phyloP scores from a whole-genome alignment of 768 basidiomycete species.

The Ramaria rubella region DNA sequence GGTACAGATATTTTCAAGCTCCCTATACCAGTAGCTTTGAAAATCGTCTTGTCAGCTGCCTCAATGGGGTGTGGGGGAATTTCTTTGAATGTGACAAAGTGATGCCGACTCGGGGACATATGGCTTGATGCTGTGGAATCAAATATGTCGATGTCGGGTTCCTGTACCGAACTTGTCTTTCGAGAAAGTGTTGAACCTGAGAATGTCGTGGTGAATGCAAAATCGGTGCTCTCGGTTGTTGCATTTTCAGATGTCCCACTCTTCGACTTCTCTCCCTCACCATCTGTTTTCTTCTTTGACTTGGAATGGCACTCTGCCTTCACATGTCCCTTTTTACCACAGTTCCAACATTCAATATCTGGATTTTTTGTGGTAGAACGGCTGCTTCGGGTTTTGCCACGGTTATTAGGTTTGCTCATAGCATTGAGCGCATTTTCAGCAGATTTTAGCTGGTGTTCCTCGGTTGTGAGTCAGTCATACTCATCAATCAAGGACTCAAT shows the following conservation, averaged over 20 bases:
- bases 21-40: conserved; percentile 27
- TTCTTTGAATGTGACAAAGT: conserved; percentile 24
- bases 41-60: conserved; percentile 21
- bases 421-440: not conserved
- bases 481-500: conserved; percentile 1
- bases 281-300: conserved; percentile 16
- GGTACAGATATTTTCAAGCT: conserved; percentile 21
- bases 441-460: not conserved
- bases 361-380: not conserved
- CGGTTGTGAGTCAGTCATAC: conserved; percentile 1
- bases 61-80: conserved; percentile 24
- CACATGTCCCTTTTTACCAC: conserved; percentile 15
- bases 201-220: not conserved
- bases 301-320: conserved; percentile 14
- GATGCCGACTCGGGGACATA: conserved; percentile 28
- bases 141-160: not conserved
- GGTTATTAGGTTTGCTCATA: not conserved
- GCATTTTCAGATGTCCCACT: not conserved
- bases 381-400: not conserved
- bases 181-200: not conserved
- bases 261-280: not conserved
- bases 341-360: conserved; percentile 15
- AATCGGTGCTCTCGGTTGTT: not conserved
- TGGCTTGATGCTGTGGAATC: conserved; percentile 34
- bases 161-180: not conserved